phyloP scores from a whole-genome alignment of 257 asterid species.

The Salvia rosmarinus region DNA sequence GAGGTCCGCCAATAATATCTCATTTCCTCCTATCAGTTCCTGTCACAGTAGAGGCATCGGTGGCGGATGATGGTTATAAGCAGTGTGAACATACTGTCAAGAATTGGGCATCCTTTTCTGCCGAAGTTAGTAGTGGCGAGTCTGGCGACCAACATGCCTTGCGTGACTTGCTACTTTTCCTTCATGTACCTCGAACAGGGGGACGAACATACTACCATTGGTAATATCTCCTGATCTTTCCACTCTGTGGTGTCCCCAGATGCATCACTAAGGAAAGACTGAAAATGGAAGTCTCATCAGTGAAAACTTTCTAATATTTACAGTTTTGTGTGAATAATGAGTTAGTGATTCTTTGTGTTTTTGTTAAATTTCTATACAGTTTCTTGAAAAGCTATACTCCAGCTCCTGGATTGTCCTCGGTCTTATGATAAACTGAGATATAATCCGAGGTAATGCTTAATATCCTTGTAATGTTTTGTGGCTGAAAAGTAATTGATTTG shows the following conservation, averaged over 20 bases:
- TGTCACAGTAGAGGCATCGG: slow-evolving; percentile 46
- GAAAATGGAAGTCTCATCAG: neutral
- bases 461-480: slow-evolving; percentile 20
- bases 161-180: slow-evolving; percentile 90
- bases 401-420: slow-evolving; percentile 83
- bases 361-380: slow-evolving; percentile 44
- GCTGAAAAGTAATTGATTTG: slow-evolving; percentile 25
- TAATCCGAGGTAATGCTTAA: slow-evolving; percentile 70
- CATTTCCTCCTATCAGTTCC: slow-evolving; percentile 46
- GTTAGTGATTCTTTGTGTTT: slow-evolving; percentile 29
- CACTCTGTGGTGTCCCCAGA: slow-evolving; percentile 10
- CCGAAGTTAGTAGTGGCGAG: slow-evolving; percentile 56
- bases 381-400: slow-evolving; percentile 82
- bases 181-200: slow-evolving; percentile 96
- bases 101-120: slow-evolving; percentile 84
- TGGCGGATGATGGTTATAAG: slow-evolving; percentile 47
- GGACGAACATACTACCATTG: slow-evolving; percentile 93
- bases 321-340: neutral
- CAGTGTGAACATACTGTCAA: slow-evolving; percentile 68
- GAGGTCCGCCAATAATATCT: slow-evolving; percentile 10
- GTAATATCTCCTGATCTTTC: slow-evolving; percentile 42
- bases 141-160: slow-evolving; percentile 67
- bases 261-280: slow-evolving; percentile 9
- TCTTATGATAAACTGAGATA: slow-evolving; percentile 91
- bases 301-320: slow-evolving; percentile 17